Evolutionary conservation across 768 basidiomycete species (phyloP).

Genomic region (Artomyces pyxidatus): DNA sequence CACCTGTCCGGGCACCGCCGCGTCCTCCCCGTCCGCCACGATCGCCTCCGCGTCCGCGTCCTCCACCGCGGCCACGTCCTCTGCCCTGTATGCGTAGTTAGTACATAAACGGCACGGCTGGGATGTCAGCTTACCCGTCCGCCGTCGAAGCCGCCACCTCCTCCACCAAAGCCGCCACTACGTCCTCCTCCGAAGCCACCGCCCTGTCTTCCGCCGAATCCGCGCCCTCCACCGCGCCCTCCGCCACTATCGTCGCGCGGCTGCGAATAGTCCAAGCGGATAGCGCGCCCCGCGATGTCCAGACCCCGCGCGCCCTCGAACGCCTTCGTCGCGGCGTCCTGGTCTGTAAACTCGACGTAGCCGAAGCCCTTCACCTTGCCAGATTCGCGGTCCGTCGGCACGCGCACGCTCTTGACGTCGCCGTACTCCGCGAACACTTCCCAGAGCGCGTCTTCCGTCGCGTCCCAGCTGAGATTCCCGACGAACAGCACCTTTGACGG

Average conservation of each 20-base stretch:
- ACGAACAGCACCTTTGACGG: slow-evolving; percentile 81
- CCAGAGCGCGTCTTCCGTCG: slow-evolving; percentile 82
- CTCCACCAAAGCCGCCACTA: slow-evolving; percentile 31
- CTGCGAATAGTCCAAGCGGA: slow-evolving; percentile 71
- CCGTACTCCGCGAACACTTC: slow-evolving; percentile 85
- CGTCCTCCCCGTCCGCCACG: slow-evolving; percentile 35
- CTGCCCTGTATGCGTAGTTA: slow-evolving; percentile 11
- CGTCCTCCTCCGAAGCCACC: slow-evolving; percentile 15
- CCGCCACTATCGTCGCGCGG: slow-evolving; percentile 62
- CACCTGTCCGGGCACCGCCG: slow-evolving; percentile 49
- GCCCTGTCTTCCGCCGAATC: slow-evolving; percentile 29
- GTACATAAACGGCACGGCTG: slow-evolving; percentile 4
- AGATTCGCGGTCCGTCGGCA: slow-evolving; percentile 89
- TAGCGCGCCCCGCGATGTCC: slow-evolving; percentile 72
- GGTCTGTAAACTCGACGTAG: slow-evolving; percentile 87
- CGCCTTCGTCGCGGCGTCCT: slow-evolving; percentile 77
- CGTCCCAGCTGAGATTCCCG: slow-evolving; percentile 79
- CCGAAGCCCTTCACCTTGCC: slow-evolving; percentile 92
- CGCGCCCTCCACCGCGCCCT: slow-evolving; percentile 30
- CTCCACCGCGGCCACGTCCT: slow-evolving; percentile 36
- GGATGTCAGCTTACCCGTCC: slow-evolving; percentile 32
- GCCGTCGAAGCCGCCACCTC: slow-evolving; percentile 38
- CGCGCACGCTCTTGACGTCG: slow-evolving; percentile 73
- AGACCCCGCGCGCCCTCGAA: slow-evolving; percentile 57
- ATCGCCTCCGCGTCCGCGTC: slow-evolving; percentile 26